Evolutionary conservation across 139 green algal species (phyloP).

Genomic region (Edaphochlamys debaryana): DNA sequence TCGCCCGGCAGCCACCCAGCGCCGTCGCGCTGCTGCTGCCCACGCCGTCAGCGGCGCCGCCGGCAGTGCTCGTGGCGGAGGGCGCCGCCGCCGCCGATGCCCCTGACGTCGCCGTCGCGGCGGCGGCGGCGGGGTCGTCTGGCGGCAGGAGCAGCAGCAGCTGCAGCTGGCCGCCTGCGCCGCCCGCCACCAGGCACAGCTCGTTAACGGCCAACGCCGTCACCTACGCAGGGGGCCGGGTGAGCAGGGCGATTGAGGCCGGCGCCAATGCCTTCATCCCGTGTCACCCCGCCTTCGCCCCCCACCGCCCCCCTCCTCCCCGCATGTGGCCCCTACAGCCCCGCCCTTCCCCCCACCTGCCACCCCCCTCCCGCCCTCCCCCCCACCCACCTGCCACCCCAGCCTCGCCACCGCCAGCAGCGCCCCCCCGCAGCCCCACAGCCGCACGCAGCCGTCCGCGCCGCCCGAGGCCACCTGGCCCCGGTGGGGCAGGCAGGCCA

Average conservation of each 20-base stretch:
- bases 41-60: too few relatives aligned
- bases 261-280: too few relatives aligned
- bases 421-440: slow-evolving; percentile 1
- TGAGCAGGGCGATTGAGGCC: too few relatives aligned
- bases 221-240: background rate
- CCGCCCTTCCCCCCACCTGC: too few relatives aligned
- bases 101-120: too few relatives aligned
- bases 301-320: too few relatives aligned
- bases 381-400: slow-evolving; percentile 12
- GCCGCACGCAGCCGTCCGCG: slow-evolving; percentile 25
- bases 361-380: background rate
- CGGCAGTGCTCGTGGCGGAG: too few relatives aligned
- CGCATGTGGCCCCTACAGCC: too few relatives aligned
- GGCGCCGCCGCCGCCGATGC: too few relatives aligned
- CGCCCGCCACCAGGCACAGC: slow-evolving; percentile 20
- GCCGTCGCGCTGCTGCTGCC: background rate
- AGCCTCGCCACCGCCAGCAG: slow-evolving; percentile 13
- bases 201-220: slow-evolving; percentile 8
- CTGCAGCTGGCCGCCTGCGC: slow-evolving; percentile 33
- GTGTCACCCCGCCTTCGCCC: too few relatives aligned
- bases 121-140: too few relatives aligned
- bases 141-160: slow-evolving; percentile 3
- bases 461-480: slow-evolving; percentile 3
- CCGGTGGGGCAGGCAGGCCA: slow-evolving; percentile 18
- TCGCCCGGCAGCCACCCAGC: background rate